Base-by-base conservation (phyloP, 1,284 basidiomycete species). In the Fomes fomentarius region DNA sequence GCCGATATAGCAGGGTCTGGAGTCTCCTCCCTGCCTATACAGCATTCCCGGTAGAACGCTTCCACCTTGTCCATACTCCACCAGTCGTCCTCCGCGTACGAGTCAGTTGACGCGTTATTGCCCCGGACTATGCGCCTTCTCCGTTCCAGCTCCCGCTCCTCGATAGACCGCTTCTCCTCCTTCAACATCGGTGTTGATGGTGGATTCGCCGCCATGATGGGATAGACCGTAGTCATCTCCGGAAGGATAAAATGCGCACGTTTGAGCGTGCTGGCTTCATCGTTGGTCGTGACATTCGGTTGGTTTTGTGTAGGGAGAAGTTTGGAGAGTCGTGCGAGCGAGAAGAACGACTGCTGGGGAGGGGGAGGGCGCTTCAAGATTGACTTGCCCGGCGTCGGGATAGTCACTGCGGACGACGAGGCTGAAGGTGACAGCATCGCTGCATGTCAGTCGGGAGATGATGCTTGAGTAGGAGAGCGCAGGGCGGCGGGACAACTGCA, bases 231-330 rank as follows among this genome's bases (percentile, higher is more conserved):
- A 30, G 84, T 84, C 65, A 94, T 82, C 64, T 88, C 82, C 0
- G 91, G 91, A 2, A 95, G 75, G 60, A 93, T 89, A 67, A 94
- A 95, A 63, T 94, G 91, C 0, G 91, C 92, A 48, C 91, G 77
- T 68, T 91, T 94, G 56, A 95, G 79, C 6, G 91, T 83, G 63
- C 75, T 79, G 28, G 54, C 54, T 47, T 74, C 63, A 65, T 76
- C 76, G 30, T 74, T 74, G n/a, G 67, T 52, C 9, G 66, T 60
- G 44, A 62, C 53, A 19, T 65, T 54, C 17, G 70, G 54, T 24
- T 57, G 47, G 40, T 46, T 63, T 61, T 79, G 80, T 4, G 74
- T 78, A 19, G 85, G 85, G 21, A 88, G 74, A 63, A 87, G 82
- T 63, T 82, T 80, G 40, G 83, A 85, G 66, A 89, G 79, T 54